These are phyloP conservation scores for Clohesyomyces aquaticus DNA, from an alignment of 495 filamentous ascomycete genomes.

Conservation along the genomic window DNA sequence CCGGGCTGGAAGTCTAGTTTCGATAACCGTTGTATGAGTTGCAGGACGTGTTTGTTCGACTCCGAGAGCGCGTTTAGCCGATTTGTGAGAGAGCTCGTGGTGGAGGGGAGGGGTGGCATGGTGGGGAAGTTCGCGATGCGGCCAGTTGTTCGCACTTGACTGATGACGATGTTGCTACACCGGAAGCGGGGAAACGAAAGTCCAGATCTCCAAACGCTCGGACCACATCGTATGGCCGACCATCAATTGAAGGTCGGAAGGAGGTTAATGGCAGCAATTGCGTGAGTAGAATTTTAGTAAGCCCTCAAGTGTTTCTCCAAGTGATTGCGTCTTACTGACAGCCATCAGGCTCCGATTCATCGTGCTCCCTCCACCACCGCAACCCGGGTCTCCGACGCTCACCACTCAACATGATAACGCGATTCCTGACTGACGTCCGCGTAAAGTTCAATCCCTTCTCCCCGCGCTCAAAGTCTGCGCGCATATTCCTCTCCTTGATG, in stretches of 20 bases:
- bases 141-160: slow-evolving; percentile 21
- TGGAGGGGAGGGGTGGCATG: slow-evolving; percentile 52
- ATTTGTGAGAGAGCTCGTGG: slow-evolving; percentile 63
- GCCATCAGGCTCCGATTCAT: background rate
- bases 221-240: slow-evolving; percentile 7
- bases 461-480: slow-evolving; percentile 71
- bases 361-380: background rate
- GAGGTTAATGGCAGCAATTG: no score
- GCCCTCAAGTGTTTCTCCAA: background rate
- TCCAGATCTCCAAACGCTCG: slow-evolving; percentile 16
- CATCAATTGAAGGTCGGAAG: no score
- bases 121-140: slow-evolving; percentile 7
- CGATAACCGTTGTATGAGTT: slow-evolving; percentile 74
- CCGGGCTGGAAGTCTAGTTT: slow-evolving; percentile 69
- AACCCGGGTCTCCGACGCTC: no score
- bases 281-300: background rate
- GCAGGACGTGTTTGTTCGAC: slow-evolving; percentile 66
- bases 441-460: slow-evolving; percentile 93
- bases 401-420: slow-evolving; percentile 89
- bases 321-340: background rate
- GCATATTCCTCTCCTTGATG: slow-evolving; percentile 85
- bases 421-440: slow-evolving; percentile 79
- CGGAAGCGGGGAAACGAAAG: slow-evolving; percentile 11
- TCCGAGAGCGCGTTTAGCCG: slow-evolving; percentile 71
- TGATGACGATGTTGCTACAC: slow-evolving; percentile 26